A percentile compares a stretch with the other conserved stretches of the same genome.
phyloP scores from a whole-genome alignment of 2,329 filamentous ascomycete genomes.

The Microcyclosporella mali region DNA sequence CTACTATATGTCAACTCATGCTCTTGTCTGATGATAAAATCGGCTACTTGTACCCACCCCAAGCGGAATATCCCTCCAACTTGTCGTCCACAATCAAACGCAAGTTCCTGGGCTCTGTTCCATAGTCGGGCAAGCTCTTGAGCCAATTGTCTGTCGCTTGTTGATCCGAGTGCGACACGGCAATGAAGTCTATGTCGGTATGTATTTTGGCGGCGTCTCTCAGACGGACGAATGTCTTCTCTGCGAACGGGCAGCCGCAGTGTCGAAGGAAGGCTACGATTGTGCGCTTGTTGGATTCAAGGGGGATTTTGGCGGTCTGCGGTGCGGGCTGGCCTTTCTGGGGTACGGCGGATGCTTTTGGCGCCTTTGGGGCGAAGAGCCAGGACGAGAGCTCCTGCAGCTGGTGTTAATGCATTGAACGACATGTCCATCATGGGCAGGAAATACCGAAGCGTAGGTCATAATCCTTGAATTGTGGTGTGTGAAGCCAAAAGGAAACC shows the following conservation, averaged over 20 bases:
- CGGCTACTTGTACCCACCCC: constrained; percentile 5
- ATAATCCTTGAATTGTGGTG: no score
- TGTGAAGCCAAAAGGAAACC: no score
- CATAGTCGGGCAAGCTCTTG: constrained; percentile 32
- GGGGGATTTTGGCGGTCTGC: constrained; percentile 44
- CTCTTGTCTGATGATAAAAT: no score
- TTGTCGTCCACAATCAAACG: constrained; percentile 41
- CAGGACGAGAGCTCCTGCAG: constrained; percentile 37
- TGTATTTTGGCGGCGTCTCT: constrained; percentile 48
- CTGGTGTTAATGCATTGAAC: no score
- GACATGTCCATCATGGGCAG: no score
- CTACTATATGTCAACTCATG: constrained; percentile 43
- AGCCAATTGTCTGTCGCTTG: constrained; percentile 54
- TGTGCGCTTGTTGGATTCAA: constrained; percentile 52
- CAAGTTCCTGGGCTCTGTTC: constrained; percentile 53
- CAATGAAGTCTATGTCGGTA: constrained; percentile 51
- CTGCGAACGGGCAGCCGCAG: constrained; percentile 66
- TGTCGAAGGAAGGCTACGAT: constrained; percentile 64
- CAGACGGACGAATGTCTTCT: constrained; percentile 44
- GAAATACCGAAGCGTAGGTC: no score
- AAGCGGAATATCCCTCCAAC: constrained; percentile 1
- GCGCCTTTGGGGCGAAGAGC: constrained; percentile 33
- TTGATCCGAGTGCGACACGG: constrained; percentile 55
- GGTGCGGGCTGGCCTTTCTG: constrained; percentile 53
- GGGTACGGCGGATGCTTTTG: constrained; percentile 30